A percentile compares a stretch with the other conserved stretches of the same genome.
Evolutionary conservation across 1,284 basidiomycete genomes (phyloP).

Genomic region (Pterulicium gracile): DNA sequence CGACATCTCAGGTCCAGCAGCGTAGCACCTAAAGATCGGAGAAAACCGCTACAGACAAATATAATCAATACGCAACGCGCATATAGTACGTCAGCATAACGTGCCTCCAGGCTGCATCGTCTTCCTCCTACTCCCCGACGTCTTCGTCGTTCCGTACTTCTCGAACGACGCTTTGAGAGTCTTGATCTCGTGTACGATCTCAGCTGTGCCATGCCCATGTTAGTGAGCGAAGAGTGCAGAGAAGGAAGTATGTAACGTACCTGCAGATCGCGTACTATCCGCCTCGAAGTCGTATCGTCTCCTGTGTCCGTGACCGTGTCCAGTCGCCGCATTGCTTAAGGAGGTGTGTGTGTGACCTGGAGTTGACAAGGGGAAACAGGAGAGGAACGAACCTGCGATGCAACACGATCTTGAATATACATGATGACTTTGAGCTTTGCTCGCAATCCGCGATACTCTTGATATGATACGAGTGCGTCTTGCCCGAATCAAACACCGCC

Average conservation of each 20-base stretch:
- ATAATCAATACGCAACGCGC: no score
- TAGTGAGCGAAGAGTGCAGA: not conserved
- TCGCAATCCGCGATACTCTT: conserved; percentile 79
- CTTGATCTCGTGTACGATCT: conserved; percentile 2
- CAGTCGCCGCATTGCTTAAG: no score
- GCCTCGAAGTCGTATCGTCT: conserved; percentile 1
- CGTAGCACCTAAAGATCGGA: no score
- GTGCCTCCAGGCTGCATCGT: no score
- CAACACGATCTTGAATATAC: conserved; percentile 80
- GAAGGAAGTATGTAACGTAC: not conserved
- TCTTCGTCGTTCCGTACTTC: conserved; percentile 1
- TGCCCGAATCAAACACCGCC: conserved; percentile 79
- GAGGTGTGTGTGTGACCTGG: no score
- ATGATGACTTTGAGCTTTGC: conserved; percentile 71
- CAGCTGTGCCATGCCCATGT: not conserved
- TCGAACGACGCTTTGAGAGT: not conserved
- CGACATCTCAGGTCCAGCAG: no score
- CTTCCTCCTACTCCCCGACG: not conserved
- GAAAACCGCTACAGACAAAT: no score
- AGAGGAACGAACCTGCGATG: no score
- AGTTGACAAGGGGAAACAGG: no score
- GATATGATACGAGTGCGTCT: conserved; percentile 89
- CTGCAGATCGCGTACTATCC: not conserved
- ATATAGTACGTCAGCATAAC: no score
- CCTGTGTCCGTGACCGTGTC: no score